Percentiles rank a stretch among this genome's conserved stretches.
Conservation (phyloP, 371 early-diverging fungal species). For the Syncephalastrum sp. region DNA sequence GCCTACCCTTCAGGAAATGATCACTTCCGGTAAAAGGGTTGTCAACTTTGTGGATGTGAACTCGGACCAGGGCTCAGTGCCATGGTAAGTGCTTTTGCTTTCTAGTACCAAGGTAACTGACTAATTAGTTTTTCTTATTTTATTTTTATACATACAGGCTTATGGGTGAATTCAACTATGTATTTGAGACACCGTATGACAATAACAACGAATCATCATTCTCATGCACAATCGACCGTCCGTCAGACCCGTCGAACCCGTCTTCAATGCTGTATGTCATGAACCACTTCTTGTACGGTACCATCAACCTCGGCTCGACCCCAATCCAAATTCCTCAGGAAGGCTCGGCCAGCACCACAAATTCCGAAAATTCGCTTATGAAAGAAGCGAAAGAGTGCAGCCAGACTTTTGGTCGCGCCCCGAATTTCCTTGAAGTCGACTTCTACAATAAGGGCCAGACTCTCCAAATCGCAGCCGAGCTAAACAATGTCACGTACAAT, state of each 20-base stretch:
- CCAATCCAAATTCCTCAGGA: conserved; percentile 52
- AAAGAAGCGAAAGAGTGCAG: conserved; percentile 46
- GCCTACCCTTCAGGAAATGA: conserved; percentile 71
- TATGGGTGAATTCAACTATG: conserved; percentile 51
- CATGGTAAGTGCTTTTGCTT: conserved; percentile 51
- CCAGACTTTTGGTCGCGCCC: conserved; percentile 48
- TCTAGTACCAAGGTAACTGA: neutral
- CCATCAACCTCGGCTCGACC: conserved; percentile 26
- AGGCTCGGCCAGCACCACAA: conserved; percentile 48
- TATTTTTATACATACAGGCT: conserved; percentile 36
- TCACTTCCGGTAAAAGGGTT: conserved; percentile 61
- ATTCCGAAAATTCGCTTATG: conserved; percentile 38
- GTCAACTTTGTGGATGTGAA: conserved; percentile 65
- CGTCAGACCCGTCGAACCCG: conserved; percentile 31
- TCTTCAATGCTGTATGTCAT: conserved; percentile 54
- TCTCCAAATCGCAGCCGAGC: conserved; percentile 51
- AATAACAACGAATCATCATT: conserved; percentile 41
- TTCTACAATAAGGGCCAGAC: conserved; percentile 68
- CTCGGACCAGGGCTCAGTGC: conserved; percentile 49
- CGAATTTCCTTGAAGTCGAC: conserved; percentile 76
- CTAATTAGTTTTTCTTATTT: no score
- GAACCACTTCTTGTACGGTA: conserved; percentile 59
- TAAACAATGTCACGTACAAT: conserved; percentile 64
- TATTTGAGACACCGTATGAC: conserved; percentile 60
- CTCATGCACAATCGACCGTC: conserved; percentile 55